phyloP scores from a whole-genome alignment of 208 protist species.

The Perkinsela sp. region DNA sequence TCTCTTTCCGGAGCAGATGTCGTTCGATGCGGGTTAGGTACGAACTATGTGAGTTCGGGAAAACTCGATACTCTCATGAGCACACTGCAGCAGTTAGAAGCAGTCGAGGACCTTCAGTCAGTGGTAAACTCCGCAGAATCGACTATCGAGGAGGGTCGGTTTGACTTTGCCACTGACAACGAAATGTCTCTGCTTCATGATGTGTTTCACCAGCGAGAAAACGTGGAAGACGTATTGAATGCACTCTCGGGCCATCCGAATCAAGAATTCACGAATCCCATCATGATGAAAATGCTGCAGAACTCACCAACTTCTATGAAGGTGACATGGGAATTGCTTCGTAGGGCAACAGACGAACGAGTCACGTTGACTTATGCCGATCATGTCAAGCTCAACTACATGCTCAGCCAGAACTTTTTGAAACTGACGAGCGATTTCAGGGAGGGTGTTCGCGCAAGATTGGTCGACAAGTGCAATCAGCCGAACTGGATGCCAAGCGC shows the following conservation, averaged over 20 bases:
- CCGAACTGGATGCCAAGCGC: conserved; percentile 30
- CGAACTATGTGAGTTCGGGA: conserved; percentile 26
- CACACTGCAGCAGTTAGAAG: conserved; percentile 11
- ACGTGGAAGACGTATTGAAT: conserved; percentile 10
- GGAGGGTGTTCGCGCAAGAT: conserved; percentile 36
- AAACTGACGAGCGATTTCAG: conserved; percentile 15
- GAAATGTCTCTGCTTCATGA: conserved; percentile 10
- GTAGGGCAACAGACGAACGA: conserved; percentile 9
- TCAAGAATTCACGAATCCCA: conserved; percentile 1
- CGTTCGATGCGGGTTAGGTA: conserved; percentile 28
- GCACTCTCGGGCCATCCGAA: conserved; percentile 10
- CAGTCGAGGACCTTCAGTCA: conserved; percentile 9
- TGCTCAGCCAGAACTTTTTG: conserved; percentile 11
- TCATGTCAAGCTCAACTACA: conserved; percentile 23
- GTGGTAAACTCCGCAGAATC: conserved; percentile 13
- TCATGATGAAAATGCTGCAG: conserved; percentile 1
- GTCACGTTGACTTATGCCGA: conserved; percentile 8
- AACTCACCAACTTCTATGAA: conserved; percentile 14
- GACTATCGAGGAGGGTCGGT: conserved; percentile 10
- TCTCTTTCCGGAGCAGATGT: conserved; percentile 29
- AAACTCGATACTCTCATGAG: conserved; percentile 17
- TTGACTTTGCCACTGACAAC: conserved; percentile 10
- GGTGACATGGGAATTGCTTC: conserved; percentile 19
- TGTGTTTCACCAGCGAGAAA: conserved; percentile 8
- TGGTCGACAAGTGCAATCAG: conserved; percentile 42